Evolutionary conservation across 371 early-diverging fungal species (phyloP).

Genomic region (Basidiobolus heterosporus): DNA sequence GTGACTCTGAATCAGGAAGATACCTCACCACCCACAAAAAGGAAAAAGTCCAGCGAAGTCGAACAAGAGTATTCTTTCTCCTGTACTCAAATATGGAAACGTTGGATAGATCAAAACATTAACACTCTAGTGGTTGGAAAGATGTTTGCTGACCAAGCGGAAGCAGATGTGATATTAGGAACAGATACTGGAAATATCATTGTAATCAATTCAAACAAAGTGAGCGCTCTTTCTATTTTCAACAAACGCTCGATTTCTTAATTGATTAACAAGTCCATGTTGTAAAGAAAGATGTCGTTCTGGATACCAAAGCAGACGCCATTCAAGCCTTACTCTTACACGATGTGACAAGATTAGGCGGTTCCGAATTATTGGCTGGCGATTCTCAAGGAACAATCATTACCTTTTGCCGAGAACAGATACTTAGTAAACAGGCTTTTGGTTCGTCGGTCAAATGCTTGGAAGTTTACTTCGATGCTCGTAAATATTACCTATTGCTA

Average conservation of each 20-base stretch:
- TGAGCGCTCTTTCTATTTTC: neutral
- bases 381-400: slow-evolving; percentile 27
- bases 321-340: slow-evolving; percentile 20
- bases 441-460: slow-evolving; percentile 19
- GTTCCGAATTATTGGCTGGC: slow-evolving; percentile 22
- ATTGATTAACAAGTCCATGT: neutral
- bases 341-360: slow-evolving; percentile 24
- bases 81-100: too few species aligned
- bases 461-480: slow-evolving; percentile 16
- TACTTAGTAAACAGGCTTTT: slow-evolving; percentile 19
- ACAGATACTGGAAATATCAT: neutral
- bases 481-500: slow-evolving; percentile 5
- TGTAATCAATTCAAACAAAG: neutral
- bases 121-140: too few species aligned
- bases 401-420: slow-evolving; percentile 23
- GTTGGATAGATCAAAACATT: too few species aligned
- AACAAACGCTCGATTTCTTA: neutral
- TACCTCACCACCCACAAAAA: too few species aligned
- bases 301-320: slow-evolving; percentile 28
- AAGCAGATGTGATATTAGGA: neutral
- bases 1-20: too few species aligned
- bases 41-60: too few species aligned
- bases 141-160: too few species aligned
- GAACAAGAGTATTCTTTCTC: too few species aligned
- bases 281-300: slow-evolving; percentile 15